Percentiles rank a stretch among this genome's conserved stretches.
Evolutionary conservation across 2,329 filamentous ascomycete species (phyloP).

Genomic region (Cordyceps fumosorosea): DNA sequence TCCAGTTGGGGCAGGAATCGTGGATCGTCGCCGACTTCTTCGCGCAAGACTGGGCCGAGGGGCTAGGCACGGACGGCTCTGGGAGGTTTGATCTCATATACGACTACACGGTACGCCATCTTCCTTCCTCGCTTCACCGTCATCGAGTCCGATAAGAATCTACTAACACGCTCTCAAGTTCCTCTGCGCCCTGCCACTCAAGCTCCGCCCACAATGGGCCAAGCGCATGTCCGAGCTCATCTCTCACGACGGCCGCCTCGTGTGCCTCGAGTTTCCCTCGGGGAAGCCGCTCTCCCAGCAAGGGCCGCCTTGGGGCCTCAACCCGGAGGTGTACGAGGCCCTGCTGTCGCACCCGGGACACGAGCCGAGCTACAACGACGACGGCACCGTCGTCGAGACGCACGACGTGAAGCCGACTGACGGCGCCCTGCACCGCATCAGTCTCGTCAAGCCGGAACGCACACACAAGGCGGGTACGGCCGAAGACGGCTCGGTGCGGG

Average conservation of each 20-base stretch:
- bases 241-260: conserved; percentile 40
- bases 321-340: conserved; percentile 62
- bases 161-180: conserved; percentile 38
- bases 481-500: conserved; percentile 39
- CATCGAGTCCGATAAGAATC: background rate
- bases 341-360: conserved; percentile 65
- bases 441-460: conserved; percentile 42
- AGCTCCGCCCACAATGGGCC: conserved; percentile 47
- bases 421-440: conserved; percentile 36
- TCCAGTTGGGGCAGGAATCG: conserved; percentile 42
- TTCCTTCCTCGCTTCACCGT: background rate
- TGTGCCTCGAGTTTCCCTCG: conserved; percentile 73
- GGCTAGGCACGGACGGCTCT: conserved; percentile 31
- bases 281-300: conserved; percentile 57
- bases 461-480: conserved; percentile 43
- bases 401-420: conserved; percentile 32
- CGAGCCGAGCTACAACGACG: conserved; percentile 51
- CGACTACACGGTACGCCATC: conserved; percentile 51
- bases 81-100: conserved; percentile 59
- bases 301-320: conserved; percentile 69
- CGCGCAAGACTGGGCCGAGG: conserved; percentile 46
- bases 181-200: conserved; percentile 53
- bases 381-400: conserved; percentile 36
- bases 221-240: conserved; percentile 45
- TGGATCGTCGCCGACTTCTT: conserved; percentile 65